phyloP scores from a whole-genome alignment of 345 rosid genomes.

The Gossypium ekmanianum region DNA sequence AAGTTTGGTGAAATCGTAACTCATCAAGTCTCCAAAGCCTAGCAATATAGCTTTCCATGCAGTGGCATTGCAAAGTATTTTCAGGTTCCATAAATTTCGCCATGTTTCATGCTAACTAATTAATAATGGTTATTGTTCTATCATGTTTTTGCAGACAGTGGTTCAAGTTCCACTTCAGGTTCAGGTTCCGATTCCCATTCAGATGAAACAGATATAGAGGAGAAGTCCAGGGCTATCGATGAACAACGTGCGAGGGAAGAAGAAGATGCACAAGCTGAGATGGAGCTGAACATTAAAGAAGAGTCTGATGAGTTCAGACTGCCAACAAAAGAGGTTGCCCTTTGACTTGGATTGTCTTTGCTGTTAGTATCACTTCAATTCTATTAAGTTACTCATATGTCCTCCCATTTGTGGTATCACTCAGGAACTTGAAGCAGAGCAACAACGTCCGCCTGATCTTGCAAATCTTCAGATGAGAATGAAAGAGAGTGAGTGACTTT shows the following conservation, averaged over 20 bases:
- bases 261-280: slow-evolving; percentile 56
- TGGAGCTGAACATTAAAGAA: slow-evolving; percentile 44
- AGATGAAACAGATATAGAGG: slow-evolving; percentile 54
- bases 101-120: neutral
- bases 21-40: neutral
- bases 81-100: neutral
- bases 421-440: slow-evolving; percentile 84
- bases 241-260: slow-evolving; percentile 29
- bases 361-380: neutral
- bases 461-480: slow-evolving; percentile 68
- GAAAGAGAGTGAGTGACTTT: slow-evolving; percentile 60
- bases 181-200: slow-evolving; percentile 43
- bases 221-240: slow-evolving; percentile 51
- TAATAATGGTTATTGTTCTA: neutral
- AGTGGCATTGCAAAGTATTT: neutral
- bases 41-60: neutral
- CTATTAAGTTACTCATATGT: neutral
- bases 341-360: neutral
- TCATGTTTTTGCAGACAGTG: slow-evolving; percentile 32
- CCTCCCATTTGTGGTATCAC: slow-evolving; percentile 8
- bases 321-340: slow-evolving; percentile 70
- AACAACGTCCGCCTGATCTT: slow-evolving; percentile 70
- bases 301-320: slow-evolving; percentile 74
- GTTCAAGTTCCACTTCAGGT: slow-evolving; percentile 24
- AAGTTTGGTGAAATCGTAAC: neutral